These are phyloP conservation scores for Hansenula sp. DNA, from an alignment of 1,139 yeast genomes.

Conservation along the genomic window DNA sequence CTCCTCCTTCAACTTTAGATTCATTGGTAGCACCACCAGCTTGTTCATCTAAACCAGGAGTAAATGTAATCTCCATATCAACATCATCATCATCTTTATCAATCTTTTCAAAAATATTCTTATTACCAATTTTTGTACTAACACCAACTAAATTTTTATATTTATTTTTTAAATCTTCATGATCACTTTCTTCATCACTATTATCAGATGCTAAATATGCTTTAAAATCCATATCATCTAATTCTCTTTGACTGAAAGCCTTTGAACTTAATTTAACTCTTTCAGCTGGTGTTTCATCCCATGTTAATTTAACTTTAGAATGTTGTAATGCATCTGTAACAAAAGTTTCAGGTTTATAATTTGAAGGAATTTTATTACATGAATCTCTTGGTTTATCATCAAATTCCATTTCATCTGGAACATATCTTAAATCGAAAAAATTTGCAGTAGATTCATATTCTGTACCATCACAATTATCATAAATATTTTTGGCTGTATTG, in stretches of 20 bases:
- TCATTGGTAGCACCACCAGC: conserved; percentile 25
- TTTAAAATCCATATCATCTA: conserved; percentile 94
- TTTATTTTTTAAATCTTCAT: conserved; percentile 45
- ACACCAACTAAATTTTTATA: conserved; percentile 60
- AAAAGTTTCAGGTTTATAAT: conserved; percentile 78
- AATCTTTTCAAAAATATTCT: conserved; percentile 25
- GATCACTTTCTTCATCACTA: conserved; percentile 49
- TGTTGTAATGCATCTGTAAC: conserved; percentile 93
- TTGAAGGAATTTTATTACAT: conserved; percentile 68
- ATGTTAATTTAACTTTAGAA: conserved; percentile 86
- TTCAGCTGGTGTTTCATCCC: conserved; percentile 98
- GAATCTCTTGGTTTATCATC: conserved; percentile 70
- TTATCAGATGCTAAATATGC: conserved; percentile 92
- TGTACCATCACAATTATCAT: conserved; percentile 86
- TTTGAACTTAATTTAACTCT: conserved; percentile 73
- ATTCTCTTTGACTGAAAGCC: conserved; percentile 84
- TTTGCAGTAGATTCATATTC: conserved; percentile 97
- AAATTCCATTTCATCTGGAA: conserved; percentile 89
- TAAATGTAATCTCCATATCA: conserved; percentile 94
- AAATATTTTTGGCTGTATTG: conserved; percentile 68
- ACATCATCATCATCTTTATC: conserved; percentile 57
- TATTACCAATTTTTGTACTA: conserved; percentile 34
- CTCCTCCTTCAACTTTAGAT: conserved; percentile 38
- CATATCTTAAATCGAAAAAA: conserved; percentile 84
- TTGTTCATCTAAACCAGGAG: conserved; percentile 72